Evolutionary conservation across 257 asterid genomes (phyloP).

Genomic region (Solanum virginianum): DNA sequence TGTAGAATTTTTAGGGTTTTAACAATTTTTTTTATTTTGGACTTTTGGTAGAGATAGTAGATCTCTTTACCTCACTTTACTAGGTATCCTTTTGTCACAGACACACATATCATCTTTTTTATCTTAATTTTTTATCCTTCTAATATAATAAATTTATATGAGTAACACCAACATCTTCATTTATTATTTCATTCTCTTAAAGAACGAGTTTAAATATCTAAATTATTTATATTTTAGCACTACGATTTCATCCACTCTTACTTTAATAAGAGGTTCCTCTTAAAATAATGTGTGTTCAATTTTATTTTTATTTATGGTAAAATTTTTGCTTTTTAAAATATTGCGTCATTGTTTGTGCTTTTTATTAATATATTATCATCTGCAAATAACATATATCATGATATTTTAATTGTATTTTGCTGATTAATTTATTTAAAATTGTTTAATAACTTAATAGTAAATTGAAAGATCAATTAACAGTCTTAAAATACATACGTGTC

Average conservation of each 20-base stretch:
- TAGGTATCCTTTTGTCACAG: neutral
- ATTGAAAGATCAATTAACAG: neutral
- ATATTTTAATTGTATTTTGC: neutral
- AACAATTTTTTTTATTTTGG: neutral
- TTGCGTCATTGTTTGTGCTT: neutral
- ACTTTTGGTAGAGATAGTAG: neutral
- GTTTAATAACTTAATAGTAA: neutral
- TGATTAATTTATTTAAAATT: neutral
- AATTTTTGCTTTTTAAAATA: no score
- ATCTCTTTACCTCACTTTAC: neutral
- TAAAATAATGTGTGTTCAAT: no score
- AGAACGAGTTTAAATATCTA: neutral
- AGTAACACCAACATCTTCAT: neutral
- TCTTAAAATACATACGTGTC: neutral
- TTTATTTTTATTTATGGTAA: no score
- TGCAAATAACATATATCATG: neutral
- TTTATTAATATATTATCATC: neutral
- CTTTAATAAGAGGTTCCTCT: neutral
- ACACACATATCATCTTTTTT: neutral
- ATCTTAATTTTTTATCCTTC: neutral
- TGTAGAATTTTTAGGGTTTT: neutral
- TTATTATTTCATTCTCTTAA: neutral
- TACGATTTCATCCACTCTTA: neutral
- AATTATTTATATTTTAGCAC: neutral
- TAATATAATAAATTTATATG: no score